Conservation (phyloP, 805 yeast species). For the Brettanomyces naardenensis region DNA sequence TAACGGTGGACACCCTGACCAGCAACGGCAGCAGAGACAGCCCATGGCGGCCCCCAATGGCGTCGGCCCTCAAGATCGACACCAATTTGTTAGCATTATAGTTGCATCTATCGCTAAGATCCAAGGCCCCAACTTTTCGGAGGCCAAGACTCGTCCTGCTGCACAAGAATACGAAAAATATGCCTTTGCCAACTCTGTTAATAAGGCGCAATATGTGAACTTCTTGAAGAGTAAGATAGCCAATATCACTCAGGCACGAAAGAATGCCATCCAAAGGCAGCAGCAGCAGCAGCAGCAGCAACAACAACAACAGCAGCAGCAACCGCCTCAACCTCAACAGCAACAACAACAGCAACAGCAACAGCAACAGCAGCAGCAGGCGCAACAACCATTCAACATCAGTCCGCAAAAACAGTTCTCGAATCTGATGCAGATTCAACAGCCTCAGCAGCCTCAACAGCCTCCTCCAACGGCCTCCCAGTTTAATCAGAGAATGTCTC, state of each 20-base stretch:
- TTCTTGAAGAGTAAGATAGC: constrained; percentile 33
- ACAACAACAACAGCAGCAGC: constrained; percentile 16
- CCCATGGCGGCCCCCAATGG: constrained; percentile 9
- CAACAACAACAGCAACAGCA: constrained; percentile 8
- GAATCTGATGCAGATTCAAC: constrained; percentile 5
- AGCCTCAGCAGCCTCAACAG: constrained; percentile 6
- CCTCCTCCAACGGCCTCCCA: constrained; percentile 3
- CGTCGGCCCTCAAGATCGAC: constrained; percentile 23
- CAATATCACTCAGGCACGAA: constrained; percentile 29
- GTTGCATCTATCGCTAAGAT: constrained; percentile 25
- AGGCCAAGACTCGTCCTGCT: constrained; percentile 38
- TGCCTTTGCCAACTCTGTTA: constrained; percentile 49
- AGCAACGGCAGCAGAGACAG: background rate
- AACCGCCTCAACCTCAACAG: constrained; percentile 9
- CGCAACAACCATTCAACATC: constrained; percentile 13
- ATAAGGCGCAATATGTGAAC: constrained; percentile 51
- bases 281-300: constrained; percentile 17
- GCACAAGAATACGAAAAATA: constrained; percentile 69
- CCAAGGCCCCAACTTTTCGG: constrained; percentile 24
- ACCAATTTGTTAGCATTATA: constrained; percentile 25
- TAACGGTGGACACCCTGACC: constrained; percentile 2
- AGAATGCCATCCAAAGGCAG: constrained; percentile 16
- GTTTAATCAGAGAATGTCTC: background rate
- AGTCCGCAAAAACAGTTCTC: too few species aligned
- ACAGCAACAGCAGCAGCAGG: constrained; percentile 18